These are phyloP conservation scores for Malus orientalis DNA, from an alignment of 306 rosid genomes.

Conservation along the genomic window DNA sequence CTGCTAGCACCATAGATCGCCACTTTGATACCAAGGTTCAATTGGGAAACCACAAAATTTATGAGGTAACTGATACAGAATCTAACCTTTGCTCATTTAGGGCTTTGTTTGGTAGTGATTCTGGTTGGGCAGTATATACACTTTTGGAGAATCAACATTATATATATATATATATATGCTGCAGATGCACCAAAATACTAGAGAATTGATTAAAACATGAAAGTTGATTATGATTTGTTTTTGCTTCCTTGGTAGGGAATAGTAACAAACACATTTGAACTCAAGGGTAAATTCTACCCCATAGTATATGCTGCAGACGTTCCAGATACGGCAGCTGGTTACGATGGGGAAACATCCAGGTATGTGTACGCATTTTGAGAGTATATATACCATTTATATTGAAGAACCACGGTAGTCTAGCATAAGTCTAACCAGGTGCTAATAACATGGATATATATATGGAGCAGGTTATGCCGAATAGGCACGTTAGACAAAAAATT, in stretches of 20 bases:
- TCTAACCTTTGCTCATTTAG: background rate
- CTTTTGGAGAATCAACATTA: too few relatives aligned
- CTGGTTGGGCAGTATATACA: too few relatives aligned
- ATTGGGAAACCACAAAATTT: background rate
- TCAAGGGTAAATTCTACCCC: constrained; percentile 19
- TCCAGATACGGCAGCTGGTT: constrained; percentile 20
- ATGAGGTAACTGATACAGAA: background rate
- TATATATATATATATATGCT: too few relatives aligned
- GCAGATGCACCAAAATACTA: too few relatives aligned
- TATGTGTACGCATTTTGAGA: background rate
- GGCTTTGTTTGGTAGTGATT: too few relatives aligned
- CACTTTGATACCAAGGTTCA: background rate
- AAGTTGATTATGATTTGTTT: background rate
- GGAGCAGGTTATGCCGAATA: background rate
- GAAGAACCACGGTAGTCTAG: background rate
- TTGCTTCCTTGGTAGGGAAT: constrained; percentile 26
- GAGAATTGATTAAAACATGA: background rate
- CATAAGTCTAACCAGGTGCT: too few relatives aligned
- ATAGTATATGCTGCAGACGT: constrained; percentile 37
- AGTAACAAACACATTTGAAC: constrained; percentile 36
- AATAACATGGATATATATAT: background rate
- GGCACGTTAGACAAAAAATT: constrained; percentile 15
- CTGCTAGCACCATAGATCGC: background rate
- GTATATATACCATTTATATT: background rate
- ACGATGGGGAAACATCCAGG: constrained; percentile 15